Evolutionary conservation across 2,329 filamentous ascomycete genomes (phyloP), one percentile per base, ranked within the genome.

Genomic region (Daldinia sp.): DNA sequence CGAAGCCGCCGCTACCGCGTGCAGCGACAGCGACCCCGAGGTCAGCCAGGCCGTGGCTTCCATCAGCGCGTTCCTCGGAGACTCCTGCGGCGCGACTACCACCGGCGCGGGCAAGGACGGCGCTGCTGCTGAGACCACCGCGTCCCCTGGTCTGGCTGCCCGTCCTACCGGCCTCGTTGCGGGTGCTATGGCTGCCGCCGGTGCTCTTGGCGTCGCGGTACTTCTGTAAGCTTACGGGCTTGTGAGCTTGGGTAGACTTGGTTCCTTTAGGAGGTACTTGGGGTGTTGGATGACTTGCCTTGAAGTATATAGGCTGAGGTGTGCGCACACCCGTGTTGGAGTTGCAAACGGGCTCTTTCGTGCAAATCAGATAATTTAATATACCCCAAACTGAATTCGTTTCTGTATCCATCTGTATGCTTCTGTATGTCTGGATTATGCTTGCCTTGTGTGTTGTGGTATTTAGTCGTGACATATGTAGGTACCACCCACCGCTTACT

Each of bases 151-250:
- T 15, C 59, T 55, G 25, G 72, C 68, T 34, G 56, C 68, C 13
- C 65, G 64, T 7, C 67, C 69, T 8, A 72, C 70, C 5, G 71
- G 70, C 9, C 32, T 68, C 30, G 19, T 67, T n/a, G 60, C 69
- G 2, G 71, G 70, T 25, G 71, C 69, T 6, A 57, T 67, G 21
- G 71, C 71, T 11, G 67, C 70, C 10, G 71, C 71, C 30, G 71
- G 69, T 30, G 29, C 71, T 34, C 37, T 72, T n/a, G 71, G 71
- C 43, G 69, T 63, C n/a, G 70, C 61, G 3, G 77, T 79, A 3
- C 77, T 79, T 7, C 57, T 73, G 19, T 72, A 48, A 61, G n/a
- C 15, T 7, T 11, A 23, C n/a, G n/a, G n/a, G n/a, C n/a, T n/a
- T n/a, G n/a, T n/a, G n/a, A n/a, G n/a, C n/a, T n/a, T n/a, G n/a